Evolutionary conservation across 139 green algal species (phyloP), one percentile per base, ranked within the genome.

Genomic region (Asterochloris erici): DNA sequence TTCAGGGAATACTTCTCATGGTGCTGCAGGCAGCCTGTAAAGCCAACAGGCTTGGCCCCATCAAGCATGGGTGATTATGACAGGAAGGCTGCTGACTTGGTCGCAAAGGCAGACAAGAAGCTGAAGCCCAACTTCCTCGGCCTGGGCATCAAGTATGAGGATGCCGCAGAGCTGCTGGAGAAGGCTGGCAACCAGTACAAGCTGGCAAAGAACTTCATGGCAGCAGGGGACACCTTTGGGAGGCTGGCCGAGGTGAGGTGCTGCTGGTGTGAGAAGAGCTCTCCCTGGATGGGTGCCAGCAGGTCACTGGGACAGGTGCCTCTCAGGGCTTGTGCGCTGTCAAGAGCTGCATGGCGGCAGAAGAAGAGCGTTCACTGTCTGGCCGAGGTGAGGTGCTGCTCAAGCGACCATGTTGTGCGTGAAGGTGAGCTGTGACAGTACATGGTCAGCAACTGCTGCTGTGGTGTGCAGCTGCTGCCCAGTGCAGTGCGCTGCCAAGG

Each of bases 111-210:
- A 0, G 90, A 98, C 9, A 98, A 98, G 85, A 97, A 98, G 87
- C 88, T 99, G 0, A 96, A 93, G 29, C 79, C 82, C 14, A 89
- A 90, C 14, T 90, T 96, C 21, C 98, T 98, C 84, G 90, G 91
- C 75, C 87, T 85, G 74, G 83, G 73, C 11, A 94, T 87, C 87
- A 98, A 98, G 83, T 94, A 98, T 79, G 96, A 99, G 79, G 97
- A 99, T 29, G 96, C 96, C 13, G 95, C 93, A 63, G 95, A 98
- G 79, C 86, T 98, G 14, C 88, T 95, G 63, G 97, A 98, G 86
- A 96, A 95, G 85, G 96, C 95, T 21, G 95, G 89, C 14, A 98
- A 97, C 79, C 91, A 98, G 68, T 99, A 94, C 90, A 99, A 99
- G 87, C 90, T 99, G 1, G 95, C 87, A 21, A 99, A 99, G 84